These are phyloP conservation scores for Coemansia sp. DNA, from an alignment of 192 early-diverging fungal species.

Conservation along the genomic window DNA sequence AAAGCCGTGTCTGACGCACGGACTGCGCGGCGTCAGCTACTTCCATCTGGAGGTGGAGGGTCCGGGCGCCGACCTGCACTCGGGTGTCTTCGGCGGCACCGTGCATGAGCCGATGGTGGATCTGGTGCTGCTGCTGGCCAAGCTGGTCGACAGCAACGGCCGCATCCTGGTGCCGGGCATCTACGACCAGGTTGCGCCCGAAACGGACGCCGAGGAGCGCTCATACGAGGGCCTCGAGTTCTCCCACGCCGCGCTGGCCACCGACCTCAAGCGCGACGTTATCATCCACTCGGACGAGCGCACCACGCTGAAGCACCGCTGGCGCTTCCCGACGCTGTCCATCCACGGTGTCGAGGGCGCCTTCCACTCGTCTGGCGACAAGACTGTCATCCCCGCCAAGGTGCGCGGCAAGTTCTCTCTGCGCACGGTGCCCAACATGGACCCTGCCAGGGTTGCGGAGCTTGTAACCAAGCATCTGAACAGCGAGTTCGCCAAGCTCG, in stretches of 20 bases:
- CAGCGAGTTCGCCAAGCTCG: conserved; percentile 87
- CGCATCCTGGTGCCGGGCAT: conserved; percentile 91
- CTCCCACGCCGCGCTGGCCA: conserved; percentile 52
- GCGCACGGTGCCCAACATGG: conserved; percentile 92
- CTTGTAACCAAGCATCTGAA: conserved; percentile 74
- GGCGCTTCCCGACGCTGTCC: conserved; percentile 94
- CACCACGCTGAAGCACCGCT: conserved; percentile 84
- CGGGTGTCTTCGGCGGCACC: conserved; percentile 92
- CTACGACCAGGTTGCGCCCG: conserved; percentile 84
- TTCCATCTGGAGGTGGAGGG: conserved; percentile 71
- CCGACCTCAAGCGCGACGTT: conserved; percentile 75
- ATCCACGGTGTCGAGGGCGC: conserved; percentile 98
- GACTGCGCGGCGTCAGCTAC: conserved; percentile 79
- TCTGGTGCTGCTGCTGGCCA: conserved; percentile 78
- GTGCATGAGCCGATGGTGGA: conserved; percentile 99
- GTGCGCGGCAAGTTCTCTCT: conserved; percentile 99
- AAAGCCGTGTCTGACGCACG: conserved; percentile 98
- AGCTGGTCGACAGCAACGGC: conserved; percentile 81
- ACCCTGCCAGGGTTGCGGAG: conserved; percentile 75
- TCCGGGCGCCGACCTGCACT: conserved; percentile 91
- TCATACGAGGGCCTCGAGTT: conserved; percentile 88
- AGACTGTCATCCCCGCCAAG: conserved; percentile 95
- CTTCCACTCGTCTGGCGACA: conserved; percentile 88
- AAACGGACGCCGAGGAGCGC: conserved; percentile 78
- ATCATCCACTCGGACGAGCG: conserved; percentile 77